Conservation (phyloP, 441 rosid genomes). For the Aquilaria agallochum region DNA sequence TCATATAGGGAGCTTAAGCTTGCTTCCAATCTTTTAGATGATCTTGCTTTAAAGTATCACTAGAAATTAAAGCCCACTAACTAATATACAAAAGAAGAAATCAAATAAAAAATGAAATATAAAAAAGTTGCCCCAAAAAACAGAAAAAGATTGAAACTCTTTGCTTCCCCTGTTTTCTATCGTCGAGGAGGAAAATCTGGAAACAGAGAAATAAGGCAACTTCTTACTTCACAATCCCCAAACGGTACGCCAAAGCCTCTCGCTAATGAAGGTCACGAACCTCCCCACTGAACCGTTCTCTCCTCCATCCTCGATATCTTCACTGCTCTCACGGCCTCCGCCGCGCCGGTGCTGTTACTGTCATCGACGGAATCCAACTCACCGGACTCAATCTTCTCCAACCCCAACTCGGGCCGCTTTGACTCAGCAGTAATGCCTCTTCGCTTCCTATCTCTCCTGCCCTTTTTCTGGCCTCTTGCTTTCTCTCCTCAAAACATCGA, state of each 20-base stretch:
- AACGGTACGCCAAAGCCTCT: conserved; percentile 49
- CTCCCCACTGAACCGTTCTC: conserved; percentile 37
- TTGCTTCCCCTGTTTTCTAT: conserved; percentile 5
- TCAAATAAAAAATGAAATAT: too few species aligned
- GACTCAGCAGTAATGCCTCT: conserved; percentile 5
- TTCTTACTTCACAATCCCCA: conserved; percentile 32
- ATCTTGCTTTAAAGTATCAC: too few species aligned
- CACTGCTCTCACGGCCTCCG: conserved; percentile 4
- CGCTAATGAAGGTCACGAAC: conserved; percentile 54
- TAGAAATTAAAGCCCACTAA: too few species aligned
- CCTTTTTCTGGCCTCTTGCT: conserved; percentile 23
- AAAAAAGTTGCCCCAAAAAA: background rate
- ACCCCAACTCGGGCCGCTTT: conserved; percentile 16
- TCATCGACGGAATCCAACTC: conserved; percentile 8
- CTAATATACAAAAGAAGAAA: too few species aligned
- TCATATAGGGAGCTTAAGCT: too few species aligned
- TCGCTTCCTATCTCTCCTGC: conserved; percentile 20
- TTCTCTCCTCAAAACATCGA: conserved; percentile 54
- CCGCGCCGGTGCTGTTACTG: conserved; percentile 4
- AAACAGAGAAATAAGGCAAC: too few species aligned
- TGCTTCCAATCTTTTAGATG: too few species aligned
- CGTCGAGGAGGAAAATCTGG: too few species aligned
- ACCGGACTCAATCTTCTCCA: conserved; percentile 12
- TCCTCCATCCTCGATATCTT: conserved; percentile 18
- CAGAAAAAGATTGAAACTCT: conserved; percentile 14